Percentiles rank a stretch among this genome's conserved stretches.
These are phyloP conservation scores for Sporothrix brasiliensis DNA, from an alignment of 2,329 filamentous ascomycete genomes.

Conservation along the genomic window DNA sequence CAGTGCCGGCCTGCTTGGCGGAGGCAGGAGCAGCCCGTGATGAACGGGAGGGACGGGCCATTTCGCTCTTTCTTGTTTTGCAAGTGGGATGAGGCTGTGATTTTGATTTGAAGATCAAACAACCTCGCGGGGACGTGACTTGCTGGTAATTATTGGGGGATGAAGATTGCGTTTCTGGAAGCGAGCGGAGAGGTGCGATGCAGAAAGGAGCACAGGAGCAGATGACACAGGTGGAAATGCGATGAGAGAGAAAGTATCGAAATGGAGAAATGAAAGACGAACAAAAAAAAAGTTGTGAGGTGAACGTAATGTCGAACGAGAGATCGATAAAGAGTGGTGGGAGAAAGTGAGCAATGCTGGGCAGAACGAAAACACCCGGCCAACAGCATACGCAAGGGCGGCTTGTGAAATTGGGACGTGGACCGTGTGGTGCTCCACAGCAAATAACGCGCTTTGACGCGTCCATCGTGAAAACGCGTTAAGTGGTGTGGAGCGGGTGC, in stretches of 20 bases:
- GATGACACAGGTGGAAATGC: neutral
- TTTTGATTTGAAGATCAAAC: neutral
- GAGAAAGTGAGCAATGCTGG: neutral
- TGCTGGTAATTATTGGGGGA: neutral
- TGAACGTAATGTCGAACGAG: neutral
- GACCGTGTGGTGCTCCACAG: constrained; percentile 23
- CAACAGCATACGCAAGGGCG: constrained; percentile 27
- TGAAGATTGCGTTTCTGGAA: neutral
- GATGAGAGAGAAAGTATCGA: neutral
- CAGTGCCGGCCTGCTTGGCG: constrained; percentile 22
- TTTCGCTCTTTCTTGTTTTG: constrained; percentile 22
- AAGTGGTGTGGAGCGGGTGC: constrained; percentile 22
- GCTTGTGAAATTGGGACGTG: constrained; percentile 24
- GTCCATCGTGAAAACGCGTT: constrained; percentile 14
- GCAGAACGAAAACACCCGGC: constrained; percentile 19
- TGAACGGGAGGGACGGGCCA: constrained; percentile 33
- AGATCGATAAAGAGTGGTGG: constrained; percentile 6
- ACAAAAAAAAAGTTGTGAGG: neutral
- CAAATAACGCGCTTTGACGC: constrained; percentile 25
- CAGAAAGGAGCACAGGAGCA: too few species aligned
- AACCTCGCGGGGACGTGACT: neutral
- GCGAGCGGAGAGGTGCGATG: neutral
- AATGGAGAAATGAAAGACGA: constrained; percentile 1
- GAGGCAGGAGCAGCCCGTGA: constrained; percentile 32
- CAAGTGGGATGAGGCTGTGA: neutral